Conservation (phyloP, 2,329 filamentous ascomycete species). For the Fusarium sp. region DNA sequence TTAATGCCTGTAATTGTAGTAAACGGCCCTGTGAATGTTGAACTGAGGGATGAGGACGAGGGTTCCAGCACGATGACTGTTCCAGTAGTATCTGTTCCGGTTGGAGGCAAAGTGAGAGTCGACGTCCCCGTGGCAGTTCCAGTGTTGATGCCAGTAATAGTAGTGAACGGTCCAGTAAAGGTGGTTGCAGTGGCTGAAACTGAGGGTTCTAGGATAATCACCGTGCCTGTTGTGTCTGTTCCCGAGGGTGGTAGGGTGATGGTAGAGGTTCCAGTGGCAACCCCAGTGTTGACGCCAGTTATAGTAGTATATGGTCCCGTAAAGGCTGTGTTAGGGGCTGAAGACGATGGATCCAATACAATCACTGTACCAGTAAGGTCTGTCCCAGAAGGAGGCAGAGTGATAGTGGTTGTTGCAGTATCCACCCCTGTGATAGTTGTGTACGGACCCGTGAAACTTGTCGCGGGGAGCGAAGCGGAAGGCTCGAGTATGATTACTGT, state of each 20-base stretch:
- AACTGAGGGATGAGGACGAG: background rate
- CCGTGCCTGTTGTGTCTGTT: background rate
- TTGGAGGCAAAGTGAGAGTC: background rate
- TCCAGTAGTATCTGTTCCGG: background rate
- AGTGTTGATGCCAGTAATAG: background rate
- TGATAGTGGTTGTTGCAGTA: background rate
- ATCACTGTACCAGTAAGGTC: background rate
- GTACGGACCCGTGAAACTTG: background rate
- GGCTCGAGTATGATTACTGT: constrained; percentile 1
- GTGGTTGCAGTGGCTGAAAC: background rate
- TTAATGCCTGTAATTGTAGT: background rate
- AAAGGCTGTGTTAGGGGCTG: background rate
- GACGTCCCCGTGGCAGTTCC: background rate
- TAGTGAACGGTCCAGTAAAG: background rate
- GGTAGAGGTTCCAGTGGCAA: background rate
- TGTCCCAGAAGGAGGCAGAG: background rate
- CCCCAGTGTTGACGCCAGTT: background rate
- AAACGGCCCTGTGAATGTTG: background rate
- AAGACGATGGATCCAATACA: background rate
- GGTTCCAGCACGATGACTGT: background rate
- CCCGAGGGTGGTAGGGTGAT: background rate
- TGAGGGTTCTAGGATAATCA: background rate
- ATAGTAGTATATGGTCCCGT: background rate
- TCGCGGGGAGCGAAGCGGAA: background rate
- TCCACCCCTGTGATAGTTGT: background rate